Base-by-base conservation (phyloP, 371 early-diverging fungal genomes). In the Cladochytrium tenue region DNA sequence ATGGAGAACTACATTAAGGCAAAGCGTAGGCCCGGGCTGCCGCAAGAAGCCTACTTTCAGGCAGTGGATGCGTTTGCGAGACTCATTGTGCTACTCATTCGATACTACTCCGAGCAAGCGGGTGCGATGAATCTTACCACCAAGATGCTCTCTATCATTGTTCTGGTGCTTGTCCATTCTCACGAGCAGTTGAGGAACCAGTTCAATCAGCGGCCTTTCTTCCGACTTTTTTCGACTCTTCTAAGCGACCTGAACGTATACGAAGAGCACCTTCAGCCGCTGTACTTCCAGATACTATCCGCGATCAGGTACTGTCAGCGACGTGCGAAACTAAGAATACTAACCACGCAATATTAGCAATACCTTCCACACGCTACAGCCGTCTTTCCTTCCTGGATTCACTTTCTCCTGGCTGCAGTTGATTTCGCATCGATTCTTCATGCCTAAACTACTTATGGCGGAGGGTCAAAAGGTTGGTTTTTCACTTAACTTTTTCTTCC, bases 341-440 rank as follows among this genome's bases (percentile, higher is more conserved):
- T n/a, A n/a, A n/a, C n/a, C n/a, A n/a, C n/a, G 62, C 27, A 1
- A 1, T 43, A 35, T 63, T 56, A 88, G 91, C 70, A 91, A 93
- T 62, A 88, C 93, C 7, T 86, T 98, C 70, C 85, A 89, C 66
- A 88, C 91, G 1, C 71, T 98, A 58, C 90, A 89, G 63, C 98
- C 98, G 13, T 72, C 83, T n/a, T 85, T 89, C 65, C 86, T 95
- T 62, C 96, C 98, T 50, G 96, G 95, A 25, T 97, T 97, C 72
- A 88, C 93, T 4, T 96, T 95, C 78, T 92, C 93, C n/a, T 98
- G 99, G 99, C 79, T 97, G 32, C 89, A 92, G 66, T 79, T 98
- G 59, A 89, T 95, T 30, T 92, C 95, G 4, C 96, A 98, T 72
- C 84, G 96, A 0, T 82, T 88, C 62, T 94, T 95, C 66, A 90